These are phyloP conservation scores for Crithidia sp. DNA, from an alignment of 208 protist genomes.

Conservation along the genomic window DNA sequence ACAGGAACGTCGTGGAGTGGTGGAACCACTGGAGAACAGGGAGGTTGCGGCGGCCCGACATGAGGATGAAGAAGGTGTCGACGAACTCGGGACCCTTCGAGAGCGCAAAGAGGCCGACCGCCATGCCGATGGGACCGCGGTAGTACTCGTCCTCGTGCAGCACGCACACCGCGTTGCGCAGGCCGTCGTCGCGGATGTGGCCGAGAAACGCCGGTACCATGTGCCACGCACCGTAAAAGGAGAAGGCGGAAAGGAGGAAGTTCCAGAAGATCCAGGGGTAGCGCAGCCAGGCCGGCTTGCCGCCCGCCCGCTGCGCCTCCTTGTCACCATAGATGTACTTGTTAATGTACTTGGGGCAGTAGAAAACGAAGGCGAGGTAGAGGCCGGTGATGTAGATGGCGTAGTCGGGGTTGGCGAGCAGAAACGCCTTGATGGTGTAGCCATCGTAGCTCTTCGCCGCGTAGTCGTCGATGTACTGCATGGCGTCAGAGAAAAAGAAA, in stretches of 20 bases:
- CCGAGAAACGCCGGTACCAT: conserved; percentile 30
- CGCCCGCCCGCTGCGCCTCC: neutral
- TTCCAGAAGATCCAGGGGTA: conserved; percentile 77
- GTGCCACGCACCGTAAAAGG: conserved; percentile 54
- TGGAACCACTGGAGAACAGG: conserved; percentile 90
- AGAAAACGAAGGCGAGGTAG: conserved; percentile 45
- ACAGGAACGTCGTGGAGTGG: conserved; percentile 90
- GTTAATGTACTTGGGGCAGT: conserved; percentile 26
- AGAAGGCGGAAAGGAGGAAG: conserved; percentile 72
- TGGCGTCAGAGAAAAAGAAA: conserved; percentile 13
- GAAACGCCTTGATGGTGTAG: conserved; percentile 37
- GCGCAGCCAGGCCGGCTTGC: conserved; percentile 27
- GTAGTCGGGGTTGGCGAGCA: conserved; percentile 47
- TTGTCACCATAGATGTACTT: conserved; percentile 19
- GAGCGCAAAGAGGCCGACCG: conserved; percentile 59
- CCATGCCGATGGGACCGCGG: conserved; percentile 49
- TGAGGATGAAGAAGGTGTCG: conserved; percentile 71
- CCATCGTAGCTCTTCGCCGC: conserved; percentile 44
- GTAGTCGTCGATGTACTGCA: conserved; percentile 38
- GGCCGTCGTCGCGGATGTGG: conserved; percentile 26
- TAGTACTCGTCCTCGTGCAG: conserved; percentile 46
- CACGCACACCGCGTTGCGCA: conserved; percentile 48
- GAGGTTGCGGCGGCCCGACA: conserved; percentile 60
- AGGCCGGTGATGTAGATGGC: conserved; percentile 33
- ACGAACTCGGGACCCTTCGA: conserved; percentile 75